phyloP scores from a whole-genome alignment of 1,284 basidiomycete genomes.

The Ustilago vetiveriae region DNA sequence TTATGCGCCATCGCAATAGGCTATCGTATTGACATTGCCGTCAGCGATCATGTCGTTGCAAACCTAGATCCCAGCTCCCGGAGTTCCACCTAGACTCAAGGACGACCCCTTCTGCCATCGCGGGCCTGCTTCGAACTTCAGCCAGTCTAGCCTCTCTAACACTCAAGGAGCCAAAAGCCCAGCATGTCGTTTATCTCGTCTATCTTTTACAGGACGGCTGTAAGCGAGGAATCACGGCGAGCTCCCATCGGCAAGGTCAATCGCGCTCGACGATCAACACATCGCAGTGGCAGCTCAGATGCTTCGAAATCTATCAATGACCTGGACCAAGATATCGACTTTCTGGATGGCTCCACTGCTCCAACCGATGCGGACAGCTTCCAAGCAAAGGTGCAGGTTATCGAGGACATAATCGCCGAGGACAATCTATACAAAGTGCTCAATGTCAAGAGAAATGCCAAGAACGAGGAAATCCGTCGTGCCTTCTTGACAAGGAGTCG shows the following conservation, averaged over 20 bases:
- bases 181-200: slow-evolving; percentile 45
- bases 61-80: background rate
- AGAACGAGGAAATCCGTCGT: slow-evolving; percentile 76
- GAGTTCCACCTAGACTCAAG: background rate
- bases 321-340: background rate
- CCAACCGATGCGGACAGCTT: slow-evolving; percentile 12
- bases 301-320: background rate
- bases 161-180: too few species aligned
- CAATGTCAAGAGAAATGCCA: slow-evolving; percentile 72
- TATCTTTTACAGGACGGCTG: slow-evolving; percentile 40
- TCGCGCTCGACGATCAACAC: slow-evolving; percentile 14
- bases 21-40: background rate
- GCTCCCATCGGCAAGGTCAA: slow-evolving; percentile 43
- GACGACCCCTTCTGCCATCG: background rate
- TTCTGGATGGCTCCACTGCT: background rate
- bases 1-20: background rate
- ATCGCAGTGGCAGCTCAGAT: background rate
- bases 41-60: slow-evolving; percentile 7
- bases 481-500: slow-evolving; percentile 80
- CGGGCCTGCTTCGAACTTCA: background rate
- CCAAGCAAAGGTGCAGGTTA: slow-evolving; percentile 41
- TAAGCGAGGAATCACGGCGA: slow-evolving; percentile 39
- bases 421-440: slow-evolving; percentile 78
- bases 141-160: too few species aligned
- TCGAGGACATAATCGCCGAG: slow-evolving; percentile 52